These are phyloP conservation scores for Vaccinium darrowii DNA, from an alignment of 148 eudicot species.

Conservation along the genomic window DNA sequence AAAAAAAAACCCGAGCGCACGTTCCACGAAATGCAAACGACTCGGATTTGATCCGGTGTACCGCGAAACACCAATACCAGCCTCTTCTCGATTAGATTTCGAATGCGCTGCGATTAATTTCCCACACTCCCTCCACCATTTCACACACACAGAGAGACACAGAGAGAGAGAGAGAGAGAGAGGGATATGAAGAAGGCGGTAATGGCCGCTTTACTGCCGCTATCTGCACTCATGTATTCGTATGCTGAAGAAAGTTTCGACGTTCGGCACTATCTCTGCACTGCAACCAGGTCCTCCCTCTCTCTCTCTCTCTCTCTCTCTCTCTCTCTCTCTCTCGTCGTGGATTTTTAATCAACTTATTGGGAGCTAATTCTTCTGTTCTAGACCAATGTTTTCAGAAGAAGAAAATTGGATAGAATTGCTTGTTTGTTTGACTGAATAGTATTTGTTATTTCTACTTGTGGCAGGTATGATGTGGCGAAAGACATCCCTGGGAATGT, in stretches of 20 bases:
- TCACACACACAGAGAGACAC: constrained; percentile 13
- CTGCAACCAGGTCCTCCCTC: constrained; percentile 64
- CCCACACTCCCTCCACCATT: background rate
- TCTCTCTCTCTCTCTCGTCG: background rate
- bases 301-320: background rate
- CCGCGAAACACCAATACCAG: too few relatives aligned
- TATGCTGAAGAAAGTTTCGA: constrained; percentile 56
- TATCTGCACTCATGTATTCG: constrained; percentile 23
- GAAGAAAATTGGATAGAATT: background rate
- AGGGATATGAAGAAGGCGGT: background rate
- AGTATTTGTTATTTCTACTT: background rate
- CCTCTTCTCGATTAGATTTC: background rate
- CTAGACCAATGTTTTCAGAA: background rate
- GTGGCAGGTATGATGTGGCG: constrained; percentile 56
- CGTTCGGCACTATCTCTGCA: constrained; percentile 84
- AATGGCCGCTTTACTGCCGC: constrained; percentile 10
- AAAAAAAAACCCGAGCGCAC: too few relatives aligned
- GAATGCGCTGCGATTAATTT: background rate
- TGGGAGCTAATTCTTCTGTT: too few relatives aligned
- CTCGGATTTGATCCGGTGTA: background rate
- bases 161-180: constrained; percentile 7
- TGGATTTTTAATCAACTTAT: too few relatives aligned
- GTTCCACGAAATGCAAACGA: background rate
- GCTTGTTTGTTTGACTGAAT: too few relatives aligned
- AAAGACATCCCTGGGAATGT: constrained; percentile 51